phyloP scores from a whole-genome alignment of 805 yeast species.

The Spathaspora sp. region DNA sequence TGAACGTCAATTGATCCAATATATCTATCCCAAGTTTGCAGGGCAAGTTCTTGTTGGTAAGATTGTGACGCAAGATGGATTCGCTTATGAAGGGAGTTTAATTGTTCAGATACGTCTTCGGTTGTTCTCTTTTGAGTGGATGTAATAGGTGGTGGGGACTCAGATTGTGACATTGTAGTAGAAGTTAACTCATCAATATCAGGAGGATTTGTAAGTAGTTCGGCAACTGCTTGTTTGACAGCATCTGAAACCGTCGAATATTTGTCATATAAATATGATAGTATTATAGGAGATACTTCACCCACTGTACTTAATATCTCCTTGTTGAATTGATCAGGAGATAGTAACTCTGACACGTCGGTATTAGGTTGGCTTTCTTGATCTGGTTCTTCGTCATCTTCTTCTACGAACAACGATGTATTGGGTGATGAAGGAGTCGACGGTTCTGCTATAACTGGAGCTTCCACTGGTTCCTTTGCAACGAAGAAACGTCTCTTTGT shows the following conservation, averaged over 20 bases:
- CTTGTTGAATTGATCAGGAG: background rate
- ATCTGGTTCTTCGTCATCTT: conserved; percentile 3
- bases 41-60: conserved; percentile 9
- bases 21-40: conserved; percentile 34
- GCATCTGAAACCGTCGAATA: conserved; percentile 10
- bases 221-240: conserved; percentile 27
- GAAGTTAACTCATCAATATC: background rate
- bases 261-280: conserved; percentile 12
- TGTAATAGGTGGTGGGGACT: background rate
- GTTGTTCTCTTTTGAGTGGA: background rate
- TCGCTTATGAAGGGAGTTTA: conserved; percentile 10
- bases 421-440: background rate
- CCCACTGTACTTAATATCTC: conserved; percentile 13
- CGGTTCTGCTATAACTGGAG: background rate
- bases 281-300: background rate
- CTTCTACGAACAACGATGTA: conserved; percentile 6
- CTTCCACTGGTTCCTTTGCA: background rate
- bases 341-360: background rate
- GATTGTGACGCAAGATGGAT: conserved; percentile 10
- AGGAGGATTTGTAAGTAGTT: conserved; percentile 40
- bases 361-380: background rate
- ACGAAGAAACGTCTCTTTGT: conserved; percentile 4
- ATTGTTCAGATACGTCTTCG: conserved; percentile 1
- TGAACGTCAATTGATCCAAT: conserved; percentile 59
- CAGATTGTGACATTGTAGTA: background rate